Conservation (phyloP, 139 green algal species). For the Chlorella sp. region DNA sequence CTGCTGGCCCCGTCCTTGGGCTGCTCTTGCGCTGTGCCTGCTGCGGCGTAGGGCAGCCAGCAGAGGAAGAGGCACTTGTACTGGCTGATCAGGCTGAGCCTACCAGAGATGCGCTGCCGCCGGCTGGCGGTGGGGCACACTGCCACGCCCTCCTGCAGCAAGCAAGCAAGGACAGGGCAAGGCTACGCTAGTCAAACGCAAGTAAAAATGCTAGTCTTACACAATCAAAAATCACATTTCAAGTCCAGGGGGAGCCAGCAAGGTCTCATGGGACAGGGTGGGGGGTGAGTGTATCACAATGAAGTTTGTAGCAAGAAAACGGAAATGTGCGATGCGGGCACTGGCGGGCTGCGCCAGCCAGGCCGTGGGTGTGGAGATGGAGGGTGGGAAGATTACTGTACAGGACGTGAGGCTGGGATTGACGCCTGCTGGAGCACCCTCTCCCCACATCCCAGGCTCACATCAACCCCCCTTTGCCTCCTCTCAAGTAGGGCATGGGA, state of each 20-base stretch:
- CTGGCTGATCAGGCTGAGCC: slow-evolving; percentile 77
- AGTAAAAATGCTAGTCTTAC: too few species aligned
- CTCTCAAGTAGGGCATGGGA: too few species aligned
- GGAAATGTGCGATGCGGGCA: too few species aligned
- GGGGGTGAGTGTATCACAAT: too few species aligned
- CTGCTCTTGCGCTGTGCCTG: slow-evolving; percentile 29
- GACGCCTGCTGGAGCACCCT: neutral
- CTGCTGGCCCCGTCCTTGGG: slow-evolving; percentile 35
- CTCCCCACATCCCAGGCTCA: too few species aligned
- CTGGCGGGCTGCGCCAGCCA: too few species aligned
- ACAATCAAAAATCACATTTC: too few species aligned
- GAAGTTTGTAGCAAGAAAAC: too few species aligned
- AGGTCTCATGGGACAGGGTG: too few species aligned
- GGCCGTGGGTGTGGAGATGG: too few species aligned
- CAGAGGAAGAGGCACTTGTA: slow-evolving; percentile 69
- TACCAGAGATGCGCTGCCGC: slow-evolving; percentile 65
- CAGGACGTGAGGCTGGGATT: neutral
- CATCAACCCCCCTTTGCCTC: too few species aligned
- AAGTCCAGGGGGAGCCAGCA: too few species aligned
- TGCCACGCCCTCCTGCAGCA: slow-evolving; percentile 8
- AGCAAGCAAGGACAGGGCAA: neutral
- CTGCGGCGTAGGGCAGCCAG: slow-evolving; percentile 72
- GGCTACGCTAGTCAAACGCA: neutral
- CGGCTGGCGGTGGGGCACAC: slow-evolving; percentile 24
- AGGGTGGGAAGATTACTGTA: neutral